Base-by-base conservation (phyloP, 768 basidiomycete genomes). In the Lactifluus piperatus region DNA sequence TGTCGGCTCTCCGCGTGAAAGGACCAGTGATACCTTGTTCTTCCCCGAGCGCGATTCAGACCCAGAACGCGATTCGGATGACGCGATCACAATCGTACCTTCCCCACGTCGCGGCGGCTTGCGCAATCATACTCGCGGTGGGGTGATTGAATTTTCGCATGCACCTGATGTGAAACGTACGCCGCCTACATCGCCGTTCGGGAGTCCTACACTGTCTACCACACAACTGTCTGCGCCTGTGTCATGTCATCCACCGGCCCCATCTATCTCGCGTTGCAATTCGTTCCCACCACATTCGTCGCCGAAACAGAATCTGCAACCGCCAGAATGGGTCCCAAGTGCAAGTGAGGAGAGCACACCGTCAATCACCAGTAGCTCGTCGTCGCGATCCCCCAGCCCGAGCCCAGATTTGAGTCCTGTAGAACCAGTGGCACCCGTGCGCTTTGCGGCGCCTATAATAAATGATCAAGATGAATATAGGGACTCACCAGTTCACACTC, bases 251-350 rank as follows among this genome's bases (percentile, higher is more conserved):
- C 50, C 62, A 22, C 48, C 48, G 36, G 27, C 55, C 39, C 52
- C 57, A 27, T 30, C 54, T 2, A 20, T 51, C 4, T 18, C 48
- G 11, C 61, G 63, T 13, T 63, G 46, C 34, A 57, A 62, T 45
- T 64, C 63, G 8, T 64, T 62, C 51, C 63, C 63, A n/a, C 63
- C 63, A 2, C 50, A 46, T 26, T 57, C 62, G 32, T 45, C 46
- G 11, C 51, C 55, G 18, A 44, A 24, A 30, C 54, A 34, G 39
- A 43, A 45, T 2, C 46, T 39, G 16, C 45, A 52, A 16, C 24
- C 27, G 24, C 44, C 34, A 10, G 44, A 50, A 13, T 50, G 43
- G 62, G 50, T 47, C 36, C 45, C 24, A 29, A 52, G 44, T 34
- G 49, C 10, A 11, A 63, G 58, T 27, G 57, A 63, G 57, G 62